phyloP scores from a whole-genome alignment of 805 yeast species.

The Ogataea angusta region DNA sequence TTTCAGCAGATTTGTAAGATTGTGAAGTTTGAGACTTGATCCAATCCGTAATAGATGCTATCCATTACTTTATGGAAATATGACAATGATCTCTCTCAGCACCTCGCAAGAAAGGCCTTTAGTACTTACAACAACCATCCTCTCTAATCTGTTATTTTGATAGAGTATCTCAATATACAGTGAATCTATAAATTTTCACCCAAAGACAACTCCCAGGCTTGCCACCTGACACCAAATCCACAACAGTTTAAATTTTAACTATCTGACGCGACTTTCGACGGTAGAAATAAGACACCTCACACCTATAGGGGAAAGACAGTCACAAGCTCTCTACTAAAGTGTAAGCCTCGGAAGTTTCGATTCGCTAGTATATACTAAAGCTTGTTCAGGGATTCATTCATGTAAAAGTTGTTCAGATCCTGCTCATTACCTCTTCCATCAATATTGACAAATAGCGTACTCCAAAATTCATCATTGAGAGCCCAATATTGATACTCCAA shows the following conservation, averaged over 20 bases:
- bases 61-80: too few relatives aligned
- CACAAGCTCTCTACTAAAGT: constrained; percentile 4
- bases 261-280: neutral
- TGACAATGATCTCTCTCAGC: neutral
- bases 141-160: constrained; percentile 13
- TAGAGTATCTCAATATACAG: constrained; percentile 8
- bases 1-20: too few relatives aligned
- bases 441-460: constrained; percentile 42
- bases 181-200: constrained; percentile 10
- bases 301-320: constrained; percentile 17
- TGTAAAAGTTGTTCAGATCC: constrained; percentile 11
- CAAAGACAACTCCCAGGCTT: neutral
- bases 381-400: constrained; percentile 16
- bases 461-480: constrained; percentile 71
- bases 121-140: constrained; percentile 33
- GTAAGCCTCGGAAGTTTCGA: too few relatives aligned
- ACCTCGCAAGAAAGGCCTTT: neutral
- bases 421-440: constrained; percentile 19
- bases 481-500: constrained; percentile 51
- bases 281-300: constrained; percentile 7
- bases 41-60: too few relatives aligned
- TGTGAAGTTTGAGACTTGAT: too few relatives aligned
- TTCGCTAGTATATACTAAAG: neutral
- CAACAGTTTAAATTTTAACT: neutral
- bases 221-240: constrained; percentile 5